These are phyloP conservation scores for Candida dendrica DNA, from an alignment of 805 yeast genomes.

Conservation along the genomic window DNA sequence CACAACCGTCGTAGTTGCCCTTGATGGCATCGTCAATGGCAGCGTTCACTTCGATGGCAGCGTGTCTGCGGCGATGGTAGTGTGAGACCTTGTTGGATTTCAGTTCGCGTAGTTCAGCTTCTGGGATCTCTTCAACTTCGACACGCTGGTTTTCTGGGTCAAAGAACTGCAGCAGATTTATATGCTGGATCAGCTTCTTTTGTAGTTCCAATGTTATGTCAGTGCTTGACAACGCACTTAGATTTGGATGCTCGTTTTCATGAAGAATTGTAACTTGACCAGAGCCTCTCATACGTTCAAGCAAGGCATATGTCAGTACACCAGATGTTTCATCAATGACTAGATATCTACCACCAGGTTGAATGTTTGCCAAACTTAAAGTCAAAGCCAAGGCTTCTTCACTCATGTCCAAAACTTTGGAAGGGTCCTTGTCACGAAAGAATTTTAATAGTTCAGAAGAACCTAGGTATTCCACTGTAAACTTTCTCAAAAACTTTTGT, in stretches of 20 bases:
- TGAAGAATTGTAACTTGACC: constrained; percentile 74
- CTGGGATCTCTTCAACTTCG: constrained; percentile 37
- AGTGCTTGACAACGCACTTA: constrained; percentile 60
- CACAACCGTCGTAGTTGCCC: constrained; percentile 65
- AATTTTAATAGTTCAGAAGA: constrained; percentile 65
- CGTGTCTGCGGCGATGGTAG: constrained; percentile 56
- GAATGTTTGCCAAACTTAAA: constrained; percentile 71
- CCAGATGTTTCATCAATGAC: constrained; percentile 95
- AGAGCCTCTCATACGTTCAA: constrained; percentile 77
- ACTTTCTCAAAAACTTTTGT: constrained; percentile 80
- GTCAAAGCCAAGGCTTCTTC: constrained; percentile 77
- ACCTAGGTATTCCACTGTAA: constrained; percentile 73
- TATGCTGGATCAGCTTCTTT: constrained; percentile 52
- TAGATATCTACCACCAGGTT: constrained; percentile 84
- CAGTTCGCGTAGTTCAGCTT: constrained; percentile 47
- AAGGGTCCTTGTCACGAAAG: constrained; percentile 62
- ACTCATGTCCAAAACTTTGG: constrained; percentile 70
- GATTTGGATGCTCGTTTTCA: constrained; percentile 90
- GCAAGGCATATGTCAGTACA: constrained; percentile 70
- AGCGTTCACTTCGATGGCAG: constrained; percentile 39
- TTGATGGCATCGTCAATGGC: constrained; percentile 42
- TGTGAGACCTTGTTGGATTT: constrained; percentile 56
- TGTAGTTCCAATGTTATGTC: constrained; percentile 51
- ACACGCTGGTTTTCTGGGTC: constrained; percentile 61
- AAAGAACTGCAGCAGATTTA: constrained; percentile 73